phyloP scores from a whole-genome alignment of 169 alveolate genomes.

The Babesia caballi region DNA sequence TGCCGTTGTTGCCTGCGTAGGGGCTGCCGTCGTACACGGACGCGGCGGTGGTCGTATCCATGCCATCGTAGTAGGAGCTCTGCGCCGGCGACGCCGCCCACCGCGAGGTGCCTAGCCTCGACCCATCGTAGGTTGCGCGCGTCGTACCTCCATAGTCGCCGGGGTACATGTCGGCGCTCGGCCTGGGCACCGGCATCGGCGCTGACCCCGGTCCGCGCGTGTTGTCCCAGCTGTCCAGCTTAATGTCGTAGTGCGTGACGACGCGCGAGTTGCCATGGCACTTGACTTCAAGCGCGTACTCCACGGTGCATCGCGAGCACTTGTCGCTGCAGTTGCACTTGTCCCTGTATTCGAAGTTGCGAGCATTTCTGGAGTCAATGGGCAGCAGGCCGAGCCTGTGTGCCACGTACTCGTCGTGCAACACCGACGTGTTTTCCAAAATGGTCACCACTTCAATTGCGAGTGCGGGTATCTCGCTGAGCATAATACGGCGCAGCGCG shows the following conservation, averaged over 20 bases:
- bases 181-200: slow-evolving; percentile 69
- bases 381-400: slow-evolving; percentile 95
- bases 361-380: slow-evolving; percentile 84
- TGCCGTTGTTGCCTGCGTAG: background rate
- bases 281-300: slow-evolving; percentile 83
- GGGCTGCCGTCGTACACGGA: slow-evolving; percentile 44
- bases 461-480: slow-evolving; percentile 94
- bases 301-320: slow-evolving; percentile 89
- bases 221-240: slow-evolving; percentile 64
- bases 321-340: slow-evolving; percentile 89
- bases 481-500: slow-evolving; percentile 90
- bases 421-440: slow-evolving; percentile 90
- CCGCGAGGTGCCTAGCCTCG: background rate
- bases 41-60: slow-evolving; percentile 8
- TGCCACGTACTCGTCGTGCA: slow-evolving; percentile 94
- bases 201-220: slow-evolving; percentile 45
- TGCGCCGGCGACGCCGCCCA: background rate
- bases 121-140: background rate
- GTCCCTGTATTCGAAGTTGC: slow-evolving; percentile 86
- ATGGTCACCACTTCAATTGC: slow-evolving; percentile 94
- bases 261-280: slow-evolving; percentile 86
- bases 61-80: slow-evolving; percentile 1
- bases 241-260: slow-evolving; percentile 83
- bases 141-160: background rate
- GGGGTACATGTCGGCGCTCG: background rate